phyloP scores from a whole-genome alignment of 2,329 filamentous ascomycete genomes.

The Pleoardoris graminearum region DNA sequence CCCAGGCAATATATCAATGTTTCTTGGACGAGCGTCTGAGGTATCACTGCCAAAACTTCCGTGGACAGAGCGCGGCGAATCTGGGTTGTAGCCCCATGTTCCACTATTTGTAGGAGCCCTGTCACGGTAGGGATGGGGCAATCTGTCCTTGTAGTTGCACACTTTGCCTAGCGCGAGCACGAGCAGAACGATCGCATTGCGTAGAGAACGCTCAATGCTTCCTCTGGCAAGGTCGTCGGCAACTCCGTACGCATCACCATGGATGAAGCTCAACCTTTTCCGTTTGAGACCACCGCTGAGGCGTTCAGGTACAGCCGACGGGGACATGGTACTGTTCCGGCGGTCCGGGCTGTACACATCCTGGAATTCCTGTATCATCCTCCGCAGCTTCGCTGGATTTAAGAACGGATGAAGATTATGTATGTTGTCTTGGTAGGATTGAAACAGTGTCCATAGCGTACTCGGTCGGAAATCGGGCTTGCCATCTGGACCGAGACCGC shows the following conservation, averaged over 20 bases:
- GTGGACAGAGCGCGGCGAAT: slow-evolving; percentile 47
- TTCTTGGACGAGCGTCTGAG: slow-evolving; percentile 52
- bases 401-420: slow-evolving; percentile 68
- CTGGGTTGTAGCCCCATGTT: slow-evolving; percentile 30
- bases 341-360: slow-evolving; percentile 40
- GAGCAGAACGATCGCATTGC: slow-evolving; percentile 78
- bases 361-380: slow-evolving; percentile 56
- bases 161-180: slow-evolving; percentile 87
- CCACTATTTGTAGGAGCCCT: slow-evolving; percentile 21
- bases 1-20: slow-evolving; percentile 85
- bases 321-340: slow-evolving; percentile 28
- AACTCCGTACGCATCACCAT: slow-evolving; percentile 29
- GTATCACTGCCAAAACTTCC: slow-evolving; percentile 39
- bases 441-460: slow-evolving; percentile 55
- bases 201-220: slow-evolving; percentile 39
- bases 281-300: slow-evolving; percentile 38
- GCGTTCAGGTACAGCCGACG: slow-evolving; percentile 23
- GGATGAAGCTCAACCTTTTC: slow-evolving; percentile 38
- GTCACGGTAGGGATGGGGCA: slow-evolving; percentile 62
- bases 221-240: slow-evolving; percentile 13
- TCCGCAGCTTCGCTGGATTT: slow-evolving; percentile 56
- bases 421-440: slow-evolving; percentile 63
- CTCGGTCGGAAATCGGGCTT: slow-evolving; percentile 57
- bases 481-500: slow-evolving; percentile 58
- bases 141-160: slow-evolving; percentile 58